Evolutionary conservation across 495 filamentous ascomycete genomes (phyloP).

Genomic region (Trichoderma parareesei): DNA sequence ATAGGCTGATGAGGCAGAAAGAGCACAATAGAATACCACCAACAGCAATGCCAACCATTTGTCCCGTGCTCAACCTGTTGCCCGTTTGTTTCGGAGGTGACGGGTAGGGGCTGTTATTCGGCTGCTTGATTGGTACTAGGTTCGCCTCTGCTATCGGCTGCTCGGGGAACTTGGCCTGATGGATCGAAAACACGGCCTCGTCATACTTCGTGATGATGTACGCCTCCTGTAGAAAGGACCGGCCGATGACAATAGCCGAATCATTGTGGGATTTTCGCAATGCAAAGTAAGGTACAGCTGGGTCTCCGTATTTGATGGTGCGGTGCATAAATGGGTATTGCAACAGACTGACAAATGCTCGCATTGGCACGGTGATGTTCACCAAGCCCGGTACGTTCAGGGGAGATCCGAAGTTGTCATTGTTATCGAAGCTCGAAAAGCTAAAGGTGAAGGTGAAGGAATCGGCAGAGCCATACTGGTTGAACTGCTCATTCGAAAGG

Average conservation of each 20-base stretch:
- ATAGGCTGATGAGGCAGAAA: conserved; percentile 27
- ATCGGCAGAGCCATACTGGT: conserved; percentile 17
- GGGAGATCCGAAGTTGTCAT: conserved; percentile 34
- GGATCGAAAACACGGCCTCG: conserved; percentile 48
- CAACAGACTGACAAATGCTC: conserved; percentile 54
- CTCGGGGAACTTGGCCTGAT: conserved; percentile 46
- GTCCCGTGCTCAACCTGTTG: conserved; percentile 36
- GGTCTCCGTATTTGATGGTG: conserved; percentile 33
- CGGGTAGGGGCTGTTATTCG: conserved; percentile 38
- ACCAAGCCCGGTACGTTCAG: conserved; percentile 40
- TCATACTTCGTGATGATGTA: conserved; percentile 65
- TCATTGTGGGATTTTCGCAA: conserved; percentile 39
- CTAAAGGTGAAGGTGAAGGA: conserved; percentile 52
- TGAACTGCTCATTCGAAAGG: conserved; percentile 31
- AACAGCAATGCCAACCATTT: conserved; percentile 32
- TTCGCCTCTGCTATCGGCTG: conserved; percentile 35
- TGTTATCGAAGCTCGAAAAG: conserved; percentile 42
- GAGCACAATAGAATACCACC: conserved; percentile 37
- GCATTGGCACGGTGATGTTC: conserved; percentile 54
- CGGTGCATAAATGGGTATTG: conserved; percentile 48
- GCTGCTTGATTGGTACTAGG: conserved; percentile 40
- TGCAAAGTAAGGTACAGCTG: conserved; percentile 53
- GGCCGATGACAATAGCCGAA: conserved; percentile 57
- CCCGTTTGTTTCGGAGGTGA: conserved; percentile 19
- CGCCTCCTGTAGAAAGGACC: conserved; percentile 61